These are phyloP conservation scores for Ensete glaucum DNA, from an alignment of 176 grass and related monocot genomes.

Conservation along the genomic window DNA sequence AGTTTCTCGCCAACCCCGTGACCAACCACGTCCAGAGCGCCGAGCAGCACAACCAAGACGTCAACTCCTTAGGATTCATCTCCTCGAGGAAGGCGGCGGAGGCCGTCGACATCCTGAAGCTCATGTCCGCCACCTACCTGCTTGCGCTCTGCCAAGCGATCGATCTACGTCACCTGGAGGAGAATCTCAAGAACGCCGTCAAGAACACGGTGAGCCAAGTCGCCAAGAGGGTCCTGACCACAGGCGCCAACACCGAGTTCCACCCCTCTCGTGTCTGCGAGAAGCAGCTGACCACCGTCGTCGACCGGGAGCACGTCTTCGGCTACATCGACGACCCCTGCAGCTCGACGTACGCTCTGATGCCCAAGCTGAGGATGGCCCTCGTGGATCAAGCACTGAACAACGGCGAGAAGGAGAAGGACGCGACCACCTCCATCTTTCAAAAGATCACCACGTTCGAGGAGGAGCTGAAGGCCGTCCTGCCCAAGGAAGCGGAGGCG, in stretches of 20 bases:
- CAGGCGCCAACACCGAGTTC: not conserved
- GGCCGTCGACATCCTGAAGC: constrained; percentile 7
- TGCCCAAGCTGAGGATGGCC: constrained; percentile 1
- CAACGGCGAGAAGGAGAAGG: constrained; percentile 9
- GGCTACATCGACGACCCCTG: constrained; percentile 6
- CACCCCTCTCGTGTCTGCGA: constrained; percentile 3
- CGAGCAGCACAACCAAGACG: constrained; percentile 11
- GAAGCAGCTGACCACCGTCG: not conserved
- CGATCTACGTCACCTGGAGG: constrained; percentile 4
- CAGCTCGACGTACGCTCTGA: constrained; percentile 11
- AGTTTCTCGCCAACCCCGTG: not conserved
- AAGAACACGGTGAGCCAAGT: constrained; percentile 10
- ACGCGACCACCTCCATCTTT: constrained; percentile 3
- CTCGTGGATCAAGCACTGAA: constrained; percentile 2
- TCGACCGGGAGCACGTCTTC: constrained; percentile 6
- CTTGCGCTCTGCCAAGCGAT: constrained; percentile 12
- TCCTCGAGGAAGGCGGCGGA: constrained; percentile 7
- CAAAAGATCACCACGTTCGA: constrained; percentile 3
- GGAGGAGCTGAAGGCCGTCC: constrained; percentile 9
- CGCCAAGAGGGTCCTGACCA: constrained; percentile 6
- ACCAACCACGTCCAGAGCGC: constrained; percentile 12
- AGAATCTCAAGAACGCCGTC: constrained; percentile 9
- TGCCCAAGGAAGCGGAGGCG: constrained; percentile 10
- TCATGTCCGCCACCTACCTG: constrained; percentile 8
- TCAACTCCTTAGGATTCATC: constrained; percentile 2